phyloP scores from a whole-genome alignment of 108 stramenopile species.

The Bacterosira constricta region DNA sequence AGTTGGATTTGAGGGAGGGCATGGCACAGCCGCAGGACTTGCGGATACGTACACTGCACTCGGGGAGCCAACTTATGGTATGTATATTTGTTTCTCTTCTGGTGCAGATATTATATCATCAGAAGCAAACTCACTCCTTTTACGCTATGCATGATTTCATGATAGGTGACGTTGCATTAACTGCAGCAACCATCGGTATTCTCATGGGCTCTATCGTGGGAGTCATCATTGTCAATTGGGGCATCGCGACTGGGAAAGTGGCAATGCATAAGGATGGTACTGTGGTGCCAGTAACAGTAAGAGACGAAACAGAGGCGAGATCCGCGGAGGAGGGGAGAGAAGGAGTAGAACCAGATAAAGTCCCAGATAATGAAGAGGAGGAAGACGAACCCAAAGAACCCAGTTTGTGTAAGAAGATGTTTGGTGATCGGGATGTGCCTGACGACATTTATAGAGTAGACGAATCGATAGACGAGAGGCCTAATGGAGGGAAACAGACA shows the following conservation, averaged over 20 bases:
- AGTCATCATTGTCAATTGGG: conserved; percentile 2
- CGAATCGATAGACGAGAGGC: neutral
- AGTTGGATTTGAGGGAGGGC: conserved; percentile 1
- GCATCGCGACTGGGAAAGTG: neutral
- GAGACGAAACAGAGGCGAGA: neutral
- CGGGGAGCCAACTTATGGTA: neutral
- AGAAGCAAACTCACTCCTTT: no score
- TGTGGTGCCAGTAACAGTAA: no score
- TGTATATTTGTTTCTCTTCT: no score
- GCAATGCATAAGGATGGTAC: neutral
- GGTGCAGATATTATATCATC: no score
- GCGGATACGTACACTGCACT: neutral
- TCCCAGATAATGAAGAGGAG: no score
- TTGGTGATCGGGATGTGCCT: neutral
- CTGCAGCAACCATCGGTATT: neutral
- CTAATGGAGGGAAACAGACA: neutral
- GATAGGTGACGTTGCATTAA: conserved; percentile 3
- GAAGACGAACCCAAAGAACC: no score
- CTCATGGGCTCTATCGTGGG: neutral
- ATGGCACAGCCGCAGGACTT: neutral
- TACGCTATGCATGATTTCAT: no score
- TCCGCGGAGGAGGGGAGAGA: neutral
- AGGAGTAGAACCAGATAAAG: no score
- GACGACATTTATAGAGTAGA: neutral
- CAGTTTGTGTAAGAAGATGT: neutral